Evolutionary conservation across 495 filamentous ascomycete species (phyloP).

Genomic region (Aspergillus olivimuriae): DNA sequence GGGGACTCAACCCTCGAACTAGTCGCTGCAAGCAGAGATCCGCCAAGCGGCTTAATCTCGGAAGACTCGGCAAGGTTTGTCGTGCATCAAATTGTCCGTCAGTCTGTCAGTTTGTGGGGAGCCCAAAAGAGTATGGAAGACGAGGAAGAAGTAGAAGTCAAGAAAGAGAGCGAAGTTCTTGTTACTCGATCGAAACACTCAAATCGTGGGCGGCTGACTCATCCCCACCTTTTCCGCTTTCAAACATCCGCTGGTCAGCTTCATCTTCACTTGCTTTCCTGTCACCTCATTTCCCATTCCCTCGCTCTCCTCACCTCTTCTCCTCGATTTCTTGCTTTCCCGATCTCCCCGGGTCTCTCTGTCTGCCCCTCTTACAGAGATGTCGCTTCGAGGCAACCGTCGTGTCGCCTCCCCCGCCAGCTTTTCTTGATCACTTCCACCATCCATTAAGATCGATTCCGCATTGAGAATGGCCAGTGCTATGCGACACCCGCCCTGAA

Average conservation of each 20-base stretch:
- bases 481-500: slow-evolving; percentile 14
- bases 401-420: no score
- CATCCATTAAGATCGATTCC: not conserved
- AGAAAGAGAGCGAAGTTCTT: not conserved
- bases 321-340: not conserved
- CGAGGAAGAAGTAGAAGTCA: no score
- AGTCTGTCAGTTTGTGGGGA: no score
- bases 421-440: no score
- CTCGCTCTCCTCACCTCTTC: not conserved
- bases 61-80: no score
- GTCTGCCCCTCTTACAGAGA: no score
- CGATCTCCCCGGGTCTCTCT: not conserved
- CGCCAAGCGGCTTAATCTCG: no score
- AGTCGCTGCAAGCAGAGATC: no score
- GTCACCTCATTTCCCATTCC: not conserved
- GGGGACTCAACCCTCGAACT: not conserved
- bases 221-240: not conserved
- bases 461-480: slow-evolving; percentile 16
- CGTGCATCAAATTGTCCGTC: no score
- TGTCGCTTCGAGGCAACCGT: not conserved
- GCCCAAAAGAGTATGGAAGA: no score
- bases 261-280: not conserved
- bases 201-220: not conserved
- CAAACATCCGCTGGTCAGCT: not conserved
- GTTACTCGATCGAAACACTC: not conserved